Conservation (phyloP, 225 moss, liverwort and hornwort species). For the Asterella californica region DNA sequence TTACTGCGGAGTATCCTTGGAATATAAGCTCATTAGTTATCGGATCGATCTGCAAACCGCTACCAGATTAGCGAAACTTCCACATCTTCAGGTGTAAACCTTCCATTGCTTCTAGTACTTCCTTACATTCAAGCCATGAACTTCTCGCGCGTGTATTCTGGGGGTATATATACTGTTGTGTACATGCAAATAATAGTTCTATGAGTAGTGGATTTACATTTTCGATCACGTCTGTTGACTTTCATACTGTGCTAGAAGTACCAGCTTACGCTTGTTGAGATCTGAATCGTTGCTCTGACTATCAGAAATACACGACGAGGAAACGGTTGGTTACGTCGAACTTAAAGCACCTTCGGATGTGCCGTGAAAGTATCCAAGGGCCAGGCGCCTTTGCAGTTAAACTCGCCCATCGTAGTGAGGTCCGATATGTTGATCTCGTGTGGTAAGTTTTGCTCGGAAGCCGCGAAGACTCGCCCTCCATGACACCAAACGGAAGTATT, state of each 20-base stretch:
- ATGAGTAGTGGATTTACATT: too few relatives aligned
- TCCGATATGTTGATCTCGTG: slow-evolving; percentile 21
- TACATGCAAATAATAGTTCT: too few relatives aligned
- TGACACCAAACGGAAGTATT: slow-evolving; percentile 20
- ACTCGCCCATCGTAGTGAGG: slow-evolving; percentile 8
- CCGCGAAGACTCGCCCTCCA: slow-evolving; percentile 9
- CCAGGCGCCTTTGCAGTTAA: slow-evolving; percentile 15
- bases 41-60: slow-evolving; percentile 23
- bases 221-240: too few relatives aligned
- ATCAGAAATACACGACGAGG: background rate
- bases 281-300: too few relatives aligned
- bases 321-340: background rate
- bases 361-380: slow-evolving; percentile 6
- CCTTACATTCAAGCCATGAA: too few relatives aligned
- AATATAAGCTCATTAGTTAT: slow-evolving; percentile 16
- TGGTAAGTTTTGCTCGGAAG: slow-evolving; percentile 17
- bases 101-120: background rate
- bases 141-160: too few relatives aligned
- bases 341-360: slow-evolving; percentile 25
- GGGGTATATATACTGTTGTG: too few relatives aligned
- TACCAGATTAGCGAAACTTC: background rate
- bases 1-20: background rate
- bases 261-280: background rate
- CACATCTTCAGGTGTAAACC: background rate
- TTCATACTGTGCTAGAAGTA: background rate